phyloP scores from a whole-genome alignment of 768 basidiomycete species.

The Galerina marginata region DNA sequence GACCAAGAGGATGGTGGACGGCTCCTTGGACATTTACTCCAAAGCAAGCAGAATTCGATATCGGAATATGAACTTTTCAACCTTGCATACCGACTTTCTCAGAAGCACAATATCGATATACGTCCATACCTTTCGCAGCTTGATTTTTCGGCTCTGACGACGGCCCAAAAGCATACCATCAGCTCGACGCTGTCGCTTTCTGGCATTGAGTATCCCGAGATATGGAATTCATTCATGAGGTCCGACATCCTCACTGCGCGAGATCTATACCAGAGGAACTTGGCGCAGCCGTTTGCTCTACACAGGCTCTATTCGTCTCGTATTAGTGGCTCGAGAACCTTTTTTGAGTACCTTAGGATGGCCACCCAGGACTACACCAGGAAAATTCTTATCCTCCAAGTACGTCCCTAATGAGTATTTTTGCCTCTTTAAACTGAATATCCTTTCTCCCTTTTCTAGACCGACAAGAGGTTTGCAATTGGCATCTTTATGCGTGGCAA shows the following conservation, averaged over 20 bases:
- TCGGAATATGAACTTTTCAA: constrained; percentile 69
- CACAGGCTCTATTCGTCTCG: constrained; percentile 67
- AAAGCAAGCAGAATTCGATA: constrained; percentile 54
- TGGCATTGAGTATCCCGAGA: constrained; percentile 46
- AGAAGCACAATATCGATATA: constrained; percentile 49
- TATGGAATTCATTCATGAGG: constrained; percentile 69
- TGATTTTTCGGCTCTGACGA: constrained; percentile 60
- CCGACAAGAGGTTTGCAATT: constrained; percentile 63
- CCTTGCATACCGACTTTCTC: constrained; percentile 51
- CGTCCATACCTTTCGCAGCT: constrained; percentile 53
- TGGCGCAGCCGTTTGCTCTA: constrained; percentile 58
- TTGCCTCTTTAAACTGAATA: background rate
- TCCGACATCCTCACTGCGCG: constrained; percentile 60
- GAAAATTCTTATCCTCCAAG: constrained; percentile 64
- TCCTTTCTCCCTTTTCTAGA: constrained; percentile 37
- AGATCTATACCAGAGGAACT: constrained; percentile 56
- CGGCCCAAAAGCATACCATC: constrained; percentile 59
- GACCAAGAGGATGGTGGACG: constrained; percentile 44
- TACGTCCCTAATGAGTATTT: constrained; percentile 24
- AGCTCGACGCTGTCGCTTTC: constrained; percentile 45
- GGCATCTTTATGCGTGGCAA: constrained; percentile 69
- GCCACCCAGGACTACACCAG: constrained; percentile 62
- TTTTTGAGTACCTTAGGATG: constrained; percentile 65
- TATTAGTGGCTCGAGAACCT: constrained; percentile 54
- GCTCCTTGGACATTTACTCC: constrained; percentile 51